Evolutionary conservation across 2,329 filamentous ascomycete genomes (phyloP), one percentile per base, ranked within the genome.

Genomic region (Venturia effusa): DNA sequence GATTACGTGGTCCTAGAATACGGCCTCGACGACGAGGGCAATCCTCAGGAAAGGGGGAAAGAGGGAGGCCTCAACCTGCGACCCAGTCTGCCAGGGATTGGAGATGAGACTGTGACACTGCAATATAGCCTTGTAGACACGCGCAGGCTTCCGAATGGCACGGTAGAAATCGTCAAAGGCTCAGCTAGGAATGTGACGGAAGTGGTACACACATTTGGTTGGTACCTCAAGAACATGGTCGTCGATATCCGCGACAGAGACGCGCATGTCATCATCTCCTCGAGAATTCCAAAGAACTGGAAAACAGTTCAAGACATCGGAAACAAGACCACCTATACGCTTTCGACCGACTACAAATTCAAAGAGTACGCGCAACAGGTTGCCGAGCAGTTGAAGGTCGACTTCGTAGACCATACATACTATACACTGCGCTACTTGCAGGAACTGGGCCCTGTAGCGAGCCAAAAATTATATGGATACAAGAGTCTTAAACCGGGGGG

Each of bases 201-300:
- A 22, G 34, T 40, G 4, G 59, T 60, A 6, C 59, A 60, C 27
- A 60, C 59, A 32, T 60, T 60, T 27, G 59, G 59, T 24, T 60
- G 59, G 59, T 60, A 60, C 40, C 40, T 60, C 13, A 60, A 60
- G 17, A 40, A 60, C 11, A 60, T 60, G 59, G 13, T 43, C 10
- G 17, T 60, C 40, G 59, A 60, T 60, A 13, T 41, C 10, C n/a
- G 59, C 0, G 59, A 60, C n/a, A 11, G 22, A 10, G 4, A 40
- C 4, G 59, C 15, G 13, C 11, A 17, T 22, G 37, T 37, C 15
- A 60, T 60, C 34, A 41, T 60, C 15, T 60, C 59, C n/a, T 60
- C 59, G 34, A 13, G 30, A 6, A 60, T 43, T 22, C 59, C 59
- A 40, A 60, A 43, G 11, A 27, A 60, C 40, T 60, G 34, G 32